Evolutionary conservation across 352 stramenopile genomes (phyloP), one percentile per base, ranked within the genome.

Genomic region (Pilasporangium apinafurcum): DNA sequence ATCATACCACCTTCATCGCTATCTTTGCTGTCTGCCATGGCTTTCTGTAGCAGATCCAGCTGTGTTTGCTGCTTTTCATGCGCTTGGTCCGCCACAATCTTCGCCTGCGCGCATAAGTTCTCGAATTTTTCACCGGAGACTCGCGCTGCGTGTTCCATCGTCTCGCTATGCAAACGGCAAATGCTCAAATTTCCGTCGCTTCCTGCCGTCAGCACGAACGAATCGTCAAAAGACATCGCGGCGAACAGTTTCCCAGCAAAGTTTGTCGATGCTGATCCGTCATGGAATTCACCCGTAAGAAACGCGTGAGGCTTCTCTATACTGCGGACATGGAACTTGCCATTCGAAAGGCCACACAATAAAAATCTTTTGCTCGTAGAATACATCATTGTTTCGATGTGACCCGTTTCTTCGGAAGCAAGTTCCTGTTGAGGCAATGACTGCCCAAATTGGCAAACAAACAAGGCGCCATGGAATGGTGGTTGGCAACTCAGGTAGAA

Each of bases 181-280:
- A 92, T 63, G 20, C 74, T 86, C 4, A 96, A 36, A 26, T 88
- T 78, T 5, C 86, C 84, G 35, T 96, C 86, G 16, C 44, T 56
- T 10, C 84, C 86, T 4, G 60, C 66, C 20, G 69, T 66, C 13
- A 96, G 22, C 1, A 92, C 51, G 24, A 84, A 95, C 24, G 70
- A 76, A 35, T 95, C 84, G 53, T 96, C 86, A 26, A 85, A 96
- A 12, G 76, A 92, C 27, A 88, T 39, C n/a, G 66, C 61, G 10
- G 81, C 51, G 8, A 59, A 54, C 8, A 68, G 32, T 31, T 37
- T 60, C 2, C 40, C 27, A n/a, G 39, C 55, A 17, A 30, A 45
- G 29, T 25, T 61, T 2, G 45, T 44, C 9, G 25, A 27, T 10
- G 48, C 4, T 5, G 38, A 30, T 27, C 53, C 59, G 41, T 96